Evolutionary conservation across 352 stramenopile genomes (phyloP).

Genomic region (Thraustochytrium sp.): DNA sequence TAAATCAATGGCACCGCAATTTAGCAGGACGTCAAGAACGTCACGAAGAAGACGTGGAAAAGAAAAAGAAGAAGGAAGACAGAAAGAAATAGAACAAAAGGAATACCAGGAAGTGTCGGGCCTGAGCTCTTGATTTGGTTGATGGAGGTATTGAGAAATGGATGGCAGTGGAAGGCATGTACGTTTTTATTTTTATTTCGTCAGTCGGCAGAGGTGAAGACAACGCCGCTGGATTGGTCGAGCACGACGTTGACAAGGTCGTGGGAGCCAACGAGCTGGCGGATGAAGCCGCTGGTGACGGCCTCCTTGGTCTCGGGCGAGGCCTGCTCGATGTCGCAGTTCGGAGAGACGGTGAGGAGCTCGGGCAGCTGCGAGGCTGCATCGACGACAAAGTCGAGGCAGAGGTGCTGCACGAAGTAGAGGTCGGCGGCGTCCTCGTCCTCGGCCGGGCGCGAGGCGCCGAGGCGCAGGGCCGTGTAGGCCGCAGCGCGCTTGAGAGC

Average conservation of each 20-base stretch:
- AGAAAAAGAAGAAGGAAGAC: no score
- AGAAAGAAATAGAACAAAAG: neutral
- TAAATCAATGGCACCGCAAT: no score
- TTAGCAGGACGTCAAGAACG: no score
- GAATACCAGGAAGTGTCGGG: neutral
- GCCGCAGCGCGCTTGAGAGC: neutral
- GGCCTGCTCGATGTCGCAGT: neutral
- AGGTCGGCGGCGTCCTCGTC: neutral
- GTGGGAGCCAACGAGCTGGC: neutral
- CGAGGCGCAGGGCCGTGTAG: neutral
- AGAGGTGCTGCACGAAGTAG: conserved; percentile 8
- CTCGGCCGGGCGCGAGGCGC: neutral
- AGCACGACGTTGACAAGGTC: neutral
- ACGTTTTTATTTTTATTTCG: neutral
- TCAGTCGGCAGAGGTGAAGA: no score
- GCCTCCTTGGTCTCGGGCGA: neutral
- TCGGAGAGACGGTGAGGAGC: neutral
- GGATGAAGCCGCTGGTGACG: neutral
- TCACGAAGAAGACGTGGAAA: no score
- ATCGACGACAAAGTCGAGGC: conserved; percentile 19
- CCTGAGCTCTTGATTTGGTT: no score
- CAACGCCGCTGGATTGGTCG: neutral
- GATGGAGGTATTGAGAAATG: no score
- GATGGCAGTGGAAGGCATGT: no score
- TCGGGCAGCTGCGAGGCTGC: neutral